Conservation (phyloP, 768 basidiomycete species). For the Suillus subalutaceus region DNA sequence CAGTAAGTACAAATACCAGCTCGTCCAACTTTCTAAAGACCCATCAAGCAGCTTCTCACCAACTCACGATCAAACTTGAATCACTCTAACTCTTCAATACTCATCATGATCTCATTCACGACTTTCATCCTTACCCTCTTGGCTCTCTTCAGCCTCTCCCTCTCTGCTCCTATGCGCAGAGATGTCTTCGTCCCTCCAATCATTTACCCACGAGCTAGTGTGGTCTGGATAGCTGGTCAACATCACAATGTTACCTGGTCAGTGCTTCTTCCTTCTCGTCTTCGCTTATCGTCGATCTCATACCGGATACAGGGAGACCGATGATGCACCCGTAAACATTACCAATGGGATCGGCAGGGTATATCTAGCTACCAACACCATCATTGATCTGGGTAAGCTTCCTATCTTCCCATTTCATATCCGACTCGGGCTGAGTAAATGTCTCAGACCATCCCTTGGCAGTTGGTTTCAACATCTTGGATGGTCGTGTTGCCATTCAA, state of each 20-base stretch:
- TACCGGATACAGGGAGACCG: slow-evolving; percentile 32
- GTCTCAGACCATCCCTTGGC: slow-evolving; percentile 28
- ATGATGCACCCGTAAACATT: slow-evolving; percentile 29
- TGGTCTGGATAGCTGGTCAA: slow-evolving; percentile 27
- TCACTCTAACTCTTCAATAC: slow-evolving; percentile 8
- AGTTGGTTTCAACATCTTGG: slow-evolving; percentile 30
- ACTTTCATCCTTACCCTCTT: slow-evolving; percentile 19
- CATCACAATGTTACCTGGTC: slow-evolving; percentile 34
- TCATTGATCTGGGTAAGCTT: slow-evolving; percentile 29
- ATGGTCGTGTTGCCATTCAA: slow-evolving; percentile 26
- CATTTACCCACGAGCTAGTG: slow-evolving; percentile 21
- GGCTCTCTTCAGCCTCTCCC: slow-evolving; percentile 17
- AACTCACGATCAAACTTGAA: slow-evolving; percentile 15
- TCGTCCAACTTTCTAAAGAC: neutral
- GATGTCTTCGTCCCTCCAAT: slow-evolving; percentile 34
- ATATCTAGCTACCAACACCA: slow-evolving; percentile 26
- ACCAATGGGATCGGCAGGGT: slow-evolving; percentile 35
- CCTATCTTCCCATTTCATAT: slow-evolving; percentile 4
- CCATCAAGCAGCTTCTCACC: slow-evolving; percentile 12
- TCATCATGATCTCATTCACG: slow-evolving; percentile 18
- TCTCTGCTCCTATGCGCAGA: slow-evolving; percentile 15
- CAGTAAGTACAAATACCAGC: slow-evolving; percentile 16
- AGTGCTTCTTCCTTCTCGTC: slow-evolving; percentile 9
- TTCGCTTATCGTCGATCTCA: neutral
- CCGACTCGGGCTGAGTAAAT: slow-evolving; percentile 11